These are phyloP conservation scores for Chrysopogon serrulatus DNA, from an alignment of 176 grass and related monocot genomes.

Conservation along the genomic window DNA sequence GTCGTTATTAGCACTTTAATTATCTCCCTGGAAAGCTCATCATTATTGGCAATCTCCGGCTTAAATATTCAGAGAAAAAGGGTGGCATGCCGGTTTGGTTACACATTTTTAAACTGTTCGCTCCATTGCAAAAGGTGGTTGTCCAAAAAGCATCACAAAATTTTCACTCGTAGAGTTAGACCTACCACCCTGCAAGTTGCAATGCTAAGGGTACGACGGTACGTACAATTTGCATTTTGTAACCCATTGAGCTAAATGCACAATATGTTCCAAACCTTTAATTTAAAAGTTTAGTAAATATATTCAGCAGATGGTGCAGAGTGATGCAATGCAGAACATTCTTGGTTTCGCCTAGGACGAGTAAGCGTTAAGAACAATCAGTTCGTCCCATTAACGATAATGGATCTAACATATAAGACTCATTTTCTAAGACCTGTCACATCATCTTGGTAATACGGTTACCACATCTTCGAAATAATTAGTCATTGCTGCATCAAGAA, in stretches of 20 bases:
- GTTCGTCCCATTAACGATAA: not conserved
- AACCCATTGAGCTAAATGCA: not conserved
- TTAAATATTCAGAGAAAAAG: not conserved
- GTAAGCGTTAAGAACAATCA: slow-evolving; percentile 35
- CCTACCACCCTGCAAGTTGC: not conserved
- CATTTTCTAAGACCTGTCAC: not conserved
- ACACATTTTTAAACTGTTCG: not conserved
- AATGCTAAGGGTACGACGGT: no score
- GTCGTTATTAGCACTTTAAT: slow-evolving; percentile 8
- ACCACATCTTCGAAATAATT: not conserved
- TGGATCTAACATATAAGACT: no score
- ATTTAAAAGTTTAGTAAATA: not conserved
- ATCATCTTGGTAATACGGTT: slow-evolving; percentile 1
- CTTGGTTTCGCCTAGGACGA: not conserved
- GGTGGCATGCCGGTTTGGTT: not conserved
- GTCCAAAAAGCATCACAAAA: not conserved
- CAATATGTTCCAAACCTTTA: not conserved
- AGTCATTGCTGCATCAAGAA: not conserved
- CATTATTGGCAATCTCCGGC: slow-evolving; percentile 7
- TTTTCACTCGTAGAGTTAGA: not conserved
- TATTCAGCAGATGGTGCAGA: not conserved
- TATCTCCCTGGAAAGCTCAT: not conserved
- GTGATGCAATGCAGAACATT: not conserved
- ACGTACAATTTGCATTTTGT: not conserved
- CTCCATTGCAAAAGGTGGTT: not conserved